These are phyloP conservation scores for Dillenia turbinata DNA, from an alignment of 164 flowering plant genomes.

Conservation along the genomic window DNA sequence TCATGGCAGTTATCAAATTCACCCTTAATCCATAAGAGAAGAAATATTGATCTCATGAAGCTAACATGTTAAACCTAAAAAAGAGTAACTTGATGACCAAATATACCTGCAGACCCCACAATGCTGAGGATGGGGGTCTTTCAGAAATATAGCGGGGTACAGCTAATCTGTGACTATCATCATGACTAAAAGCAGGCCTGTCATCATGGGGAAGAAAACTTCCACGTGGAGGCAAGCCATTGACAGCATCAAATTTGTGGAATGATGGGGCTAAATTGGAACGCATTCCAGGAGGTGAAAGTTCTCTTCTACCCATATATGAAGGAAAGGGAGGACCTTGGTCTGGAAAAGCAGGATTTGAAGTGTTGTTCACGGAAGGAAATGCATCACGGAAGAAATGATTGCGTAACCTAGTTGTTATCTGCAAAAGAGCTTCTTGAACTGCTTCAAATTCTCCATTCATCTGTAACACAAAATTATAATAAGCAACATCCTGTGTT, in stretches of 20 bases:
- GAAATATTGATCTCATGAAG: not conserved
- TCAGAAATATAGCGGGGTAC: conserved; percentile 55
- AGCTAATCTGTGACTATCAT: conserved; percentile 54
- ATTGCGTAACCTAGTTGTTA: conserved; percentile 62
- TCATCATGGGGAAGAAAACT: conserved; percentile 58
- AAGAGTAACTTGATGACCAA: not conserved
- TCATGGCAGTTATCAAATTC: too few species aligned
- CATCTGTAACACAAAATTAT: conserved; percentile 33
- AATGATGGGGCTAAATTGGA: conserved; percentile 51
- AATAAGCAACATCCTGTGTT: too few species aligned
- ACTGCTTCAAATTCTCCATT: conserved; percentile 80
- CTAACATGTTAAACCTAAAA: not conserved
- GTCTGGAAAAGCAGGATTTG: conserved; percentile 55
- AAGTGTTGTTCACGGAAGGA: conserved; percentile 42
- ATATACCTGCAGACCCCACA: conserved; percentile 76
- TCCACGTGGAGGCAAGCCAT: conserved; percentile 51
- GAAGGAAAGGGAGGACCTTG: conserved; percentile 53
- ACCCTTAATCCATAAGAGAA: too few species aligned
- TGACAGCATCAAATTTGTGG: conserved; percentile 49
- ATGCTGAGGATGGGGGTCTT: conserved; percentile 45
- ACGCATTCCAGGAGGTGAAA: conserved; percentile 64
- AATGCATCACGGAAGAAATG: conserved; percentile 71
- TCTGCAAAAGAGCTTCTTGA: conserved; percentile 86
- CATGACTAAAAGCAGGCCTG: conserved; percentile 52
- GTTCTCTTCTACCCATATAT: conserved; percentile 65